phyloP scores from a whole-genome alignment of 2,329 filamentous ascomycete species.

The Pseudonectria buxi region DNA sequence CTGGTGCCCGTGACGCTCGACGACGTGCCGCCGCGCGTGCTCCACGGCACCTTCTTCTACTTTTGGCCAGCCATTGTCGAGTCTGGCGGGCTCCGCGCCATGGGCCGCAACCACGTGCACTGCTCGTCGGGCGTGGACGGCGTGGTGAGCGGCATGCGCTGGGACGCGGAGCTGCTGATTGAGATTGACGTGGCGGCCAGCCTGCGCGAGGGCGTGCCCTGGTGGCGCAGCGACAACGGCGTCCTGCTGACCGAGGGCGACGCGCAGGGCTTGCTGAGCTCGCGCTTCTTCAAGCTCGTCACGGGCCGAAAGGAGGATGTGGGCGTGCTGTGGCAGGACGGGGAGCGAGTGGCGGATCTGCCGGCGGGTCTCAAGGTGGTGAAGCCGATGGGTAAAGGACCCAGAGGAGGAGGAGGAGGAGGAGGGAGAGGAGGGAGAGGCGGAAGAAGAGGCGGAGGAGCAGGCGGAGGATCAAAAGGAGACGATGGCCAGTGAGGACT shows the following conservation, averaged over 20 bases:
- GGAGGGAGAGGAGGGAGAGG: constrained; percentile 25
- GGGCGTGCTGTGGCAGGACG: constrained; percentile 64
- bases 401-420: constrained; percentile 35
- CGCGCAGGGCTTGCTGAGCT: constrained; percentile 54
- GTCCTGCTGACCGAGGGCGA: constrained; percentile 61
- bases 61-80: constrained; percentile 70
- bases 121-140: constrained; percentile 56
- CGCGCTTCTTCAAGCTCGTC: constrained; percentile 66
- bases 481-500: no score
- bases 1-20: constrained; percentile 61
- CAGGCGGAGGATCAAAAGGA: background rate
- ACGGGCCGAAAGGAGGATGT: constrained; percentile 53
- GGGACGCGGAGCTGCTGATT: constrained; percentile 68
- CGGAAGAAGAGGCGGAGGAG: constrained; percentile 11
- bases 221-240: constrained; percentile 75
- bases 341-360: constrained; percentile 59
- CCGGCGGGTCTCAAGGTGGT: constrained; percentile 50
- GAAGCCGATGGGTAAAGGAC: constrained; percentile 42
- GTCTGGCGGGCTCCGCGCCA: constrained; percentile 70
- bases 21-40: constrained; percentile 58
- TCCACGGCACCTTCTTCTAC: constrained; percentile 85
- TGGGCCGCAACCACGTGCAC: constrained; percentile 85
- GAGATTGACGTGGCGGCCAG: constrained; percentile 67
- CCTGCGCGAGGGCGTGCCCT: constrained; percentile 56
- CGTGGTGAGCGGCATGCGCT: constrained; percentile 76